These are phyloP conservation scores for Chytriomyces sp. DNA, from an alignment of 192 early-diverging fungal species.

Conservation along the genomic window DNA sequence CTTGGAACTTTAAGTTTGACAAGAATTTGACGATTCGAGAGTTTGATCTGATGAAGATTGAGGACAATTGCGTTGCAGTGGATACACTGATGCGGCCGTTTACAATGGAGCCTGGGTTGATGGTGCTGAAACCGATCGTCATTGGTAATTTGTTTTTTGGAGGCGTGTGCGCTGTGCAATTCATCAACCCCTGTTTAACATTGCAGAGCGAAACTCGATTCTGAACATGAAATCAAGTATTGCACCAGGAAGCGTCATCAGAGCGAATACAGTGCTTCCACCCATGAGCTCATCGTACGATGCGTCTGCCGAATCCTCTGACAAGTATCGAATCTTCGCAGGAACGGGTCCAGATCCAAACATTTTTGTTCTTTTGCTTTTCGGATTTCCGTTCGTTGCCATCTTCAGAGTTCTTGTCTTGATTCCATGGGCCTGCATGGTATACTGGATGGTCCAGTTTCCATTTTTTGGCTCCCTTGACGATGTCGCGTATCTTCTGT, in stretches of 20 bases:
- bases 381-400: slow-evolving; percentile 42
- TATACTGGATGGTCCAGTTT: slow-evolving; percentile 42
- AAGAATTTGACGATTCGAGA: slow-evolving; percentile 40
- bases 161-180: not conserved
- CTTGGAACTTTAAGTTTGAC: slow-evolving; percentile 38
- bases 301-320: slow-evolving; percentile 23
- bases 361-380: slow-evolving; percentile 18
- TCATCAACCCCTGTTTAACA: not conserved
- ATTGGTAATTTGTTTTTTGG: slow-evolving; percentile 33
- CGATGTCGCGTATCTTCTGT: not conserved
- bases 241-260: slow-evolving; percentile 44
- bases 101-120: slow-evolving; percentile 39
- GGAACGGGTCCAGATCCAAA: slow-evolving; percentile 31
- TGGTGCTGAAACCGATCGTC: slow-evolving; percentile 45
- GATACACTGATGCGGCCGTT: slow-evolving; percentile 46
- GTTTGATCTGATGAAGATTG: slow-evolving; percentile 52
- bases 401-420: slow-evolving; percentile 35
- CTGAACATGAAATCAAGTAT: slow-evolving; percentile 45
- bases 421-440: slow-evolving; percentile 45
- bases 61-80: slow-evolving; percentile 39
- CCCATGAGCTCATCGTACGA: slow-evolving; percentile 49
- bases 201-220: slow-evolving; percentile 21
- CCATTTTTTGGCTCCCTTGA: slow-evolving; percentile 24
- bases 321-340: slow-evolving; percentile 32
- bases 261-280: slow-evolving; percentile 43